These are phyloP conservation scores for Sarocladium kiliense DNA, from an alignment of 2,329 filamentous ascomycete genomes.

Conservation along the genomic window DNA sequence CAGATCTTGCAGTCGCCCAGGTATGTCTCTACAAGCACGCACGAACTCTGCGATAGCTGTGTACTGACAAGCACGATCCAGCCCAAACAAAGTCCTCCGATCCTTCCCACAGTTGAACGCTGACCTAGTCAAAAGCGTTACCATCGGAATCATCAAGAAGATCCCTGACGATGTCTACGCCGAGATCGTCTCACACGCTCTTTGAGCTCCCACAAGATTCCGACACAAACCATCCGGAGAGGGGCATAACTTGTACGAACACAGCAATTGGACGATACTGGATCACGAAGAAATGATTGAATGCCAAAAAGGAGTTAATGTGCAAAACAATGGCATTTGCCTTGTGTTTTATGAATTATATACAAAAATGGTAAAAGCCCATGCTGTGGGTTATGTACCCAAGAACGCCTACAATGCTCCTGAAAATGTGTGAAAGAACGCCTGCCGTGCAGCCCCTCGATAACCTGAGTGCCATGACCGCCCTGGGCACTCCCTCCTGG, in stretches of 20 bases:
- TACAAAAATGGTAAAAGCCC: neutral
- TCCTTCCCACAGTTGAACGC: slow-evolving; percentile 82
- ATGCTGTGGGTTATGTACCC: neutral
- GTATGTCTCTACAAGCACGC: slow-evolving; percentile 40
- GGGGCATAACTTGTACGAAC: neutral
- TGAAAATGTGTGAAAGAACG: slow-evolving; percentile 3
- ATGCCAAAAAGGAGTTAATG: neutral
- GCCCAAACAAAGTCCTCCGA: slow-evolving; percentile 87
- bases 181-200: slow-evolving; percentile 83
- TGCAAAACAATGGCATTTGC: neutral
- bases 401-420: slow-evolving; percentile 1
- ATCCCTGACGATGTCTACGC: slow-evolving; percentile 88
- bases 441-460: neutral
- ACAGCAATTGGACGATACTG: neutral
- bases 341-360: slow-evolving; percentile 1
- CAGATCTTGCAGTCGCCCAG: slow-evolving; percentile 78
- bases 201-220: too few species aligned
- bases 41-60: neutral
- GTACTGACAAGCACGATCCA: slow-evolving; percentile 36
- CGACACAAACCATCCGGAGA: too few species aligned
- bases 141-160: slow-evolving; percentile 80
- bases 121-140: slow-evolving; percentile 76
- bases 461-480: neutral
- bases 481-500: neutral
- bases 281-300: neutral